Conservation (phyloP, 2,329 filamentous ascomycete species). For the Nigrograna mackinnonii region DNA sequence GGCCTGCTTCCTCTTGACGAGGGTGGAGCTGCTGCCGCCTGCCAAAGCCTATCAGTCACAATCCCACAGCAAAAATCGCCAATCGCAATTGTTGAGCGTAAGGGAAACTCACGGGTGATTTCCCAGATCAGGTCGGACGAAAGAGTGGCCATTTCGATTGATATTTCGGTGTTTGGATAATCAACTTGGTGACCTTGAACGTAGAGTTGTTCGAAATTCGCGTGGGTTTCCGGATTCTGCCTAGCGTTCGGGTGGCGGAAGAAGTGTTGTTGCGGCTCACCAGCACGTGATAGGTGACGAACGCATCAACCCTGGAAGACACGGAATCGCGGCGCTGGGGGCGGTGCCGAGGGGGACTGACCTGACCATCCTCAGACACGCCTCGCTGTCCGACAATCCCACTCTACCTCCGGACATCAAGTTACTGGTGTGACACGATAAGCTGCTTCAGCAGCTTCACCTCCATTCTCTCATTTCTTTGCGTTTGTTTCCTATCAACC, state of each 20-base stretch:
- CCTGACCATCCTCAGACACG: too few species aligned
- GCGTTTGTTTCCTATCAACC: too few species aligned
- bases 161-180: conserved; percentile 22
- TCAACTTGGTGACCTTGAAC: too few species aligned
- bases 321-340: too few species aligned
- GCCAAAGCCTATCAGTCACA: conserved; percentile 13
- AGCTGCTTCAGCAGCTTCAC: too few species aligned
- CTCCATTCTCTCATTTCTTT: too few species aligned
- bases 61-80: conserved; percentile 5
- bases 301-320: too few species aligned
- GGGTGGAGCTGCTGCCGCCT: conserved; percentile 89
- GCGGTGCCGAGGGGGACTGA: too few species aligned
- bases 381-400: too few species aligned
- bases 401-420: too few species aligned
- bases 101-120: conserved; percentile 77
- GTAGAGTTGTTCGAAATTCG: conserved; percentile 33
- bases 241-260: conserved; percentile 25
- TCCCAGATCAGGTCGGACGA: conserved; percentile 94
- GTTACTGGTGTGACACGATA: too few species aligned
- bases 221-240: conserved; percentile 25
- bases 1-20: conserved; percentile 82
- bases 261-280: conserved; percentile 20
- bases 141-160: conserved; percentile 61
- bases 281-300: too few species aligned
- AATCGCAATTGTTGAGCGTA: background rate